Evolutionary conservation across 306 rosid genomes (phyloP), one percentile per base, ranked within the genome.

Genomic region (Dryas octopetala): DNA sequence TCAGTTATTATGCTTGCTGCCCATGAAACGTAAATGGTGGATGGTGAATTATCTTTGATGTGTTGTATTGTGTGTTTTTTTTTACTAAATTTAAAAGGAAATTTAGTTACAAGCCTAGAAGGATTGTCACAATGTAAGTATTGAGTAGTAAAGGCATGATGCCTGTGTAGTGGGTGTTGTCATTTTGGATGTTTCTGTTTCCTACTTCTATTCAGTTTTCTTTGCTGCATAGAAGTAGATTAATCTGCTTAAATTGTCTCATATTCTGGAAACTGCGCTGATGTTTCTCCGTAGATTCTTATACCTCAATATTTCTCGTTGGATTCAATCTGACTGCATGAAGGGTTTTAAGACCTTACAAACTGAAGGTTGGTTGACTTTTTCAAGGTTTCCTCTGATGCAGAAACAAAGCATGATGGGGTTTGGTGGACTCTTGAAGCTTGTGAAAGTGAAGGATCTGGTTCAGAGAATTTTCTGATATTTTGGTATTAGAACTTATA

Each of bases 351-450:
- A 28, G 32, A 28, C 69, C 44, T 43, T 44, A 26, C 48, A 5
- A 66, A 70, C 41, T 70, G 58, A 80, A 12, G 71, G 23, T 44
- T 71, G 66, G 65, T 47, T 83, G 74, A 81, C 69, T 59, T 47
- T 40, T 71, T 55, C n/a, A 28, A 67, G 62, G 66, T 50, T 80
- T 81, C 69, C 55, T 79, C 60, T 73, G 73, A 70, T 81, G 87
- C 92, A 85, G 95, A 73, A 84, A 78, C 62, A 67, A 76, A 58
- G 54, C 74, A 38, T 17, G 16, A 67, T 58, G 38, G 61, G 68
- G 50, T 74, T 69, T 73, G 49, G 19, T 74, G 57, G 82, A 65
- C 9, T 44, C 44, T 14, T 54, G 76, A 68, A 77, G 78, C 80
- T 62, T 71, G 69, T 70, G 82, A 62, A 83, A 85, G 84, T 44